phyloP scores from a whole-genome alignment of 1,284 basidiomycete genomes.

The Termitomyces sp. region DNA sequence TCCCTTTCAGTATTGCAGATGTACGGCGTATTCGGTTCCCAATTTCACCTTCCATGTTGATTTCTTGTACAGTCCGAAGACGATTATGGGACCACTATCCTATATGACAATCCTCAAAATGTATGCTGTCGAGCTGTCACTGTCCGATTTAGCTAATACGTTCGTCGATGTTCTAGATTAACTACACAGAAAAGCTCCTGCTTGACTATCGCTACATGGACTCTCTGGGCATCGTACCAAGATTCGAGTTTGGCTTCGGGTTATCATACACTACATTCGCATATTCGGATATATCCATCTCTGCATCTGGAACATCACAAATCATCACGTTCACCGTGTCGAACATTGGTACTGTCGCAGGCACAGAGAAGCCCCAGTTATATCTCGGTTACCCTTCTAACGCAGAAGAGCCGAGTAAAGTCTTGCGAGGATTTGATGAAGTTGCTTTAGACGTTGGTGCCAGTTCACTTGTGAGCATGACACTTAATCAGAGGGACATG shows the following conservation, averaged over 20 bases:
- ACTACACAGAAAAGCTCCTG: constrained; percentile 37
- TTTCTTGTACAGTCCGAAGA: constrained; percentile 26
- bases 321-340: constrained; percentile 42
- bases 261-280: constrained; percentile 75
- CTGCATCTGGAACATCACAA: constrained; percentile 27
- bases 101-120: constrained; percentile 34
- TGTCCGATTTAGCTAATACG: not conserved
- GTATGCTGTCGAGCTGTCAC: constrained; percentile 7
- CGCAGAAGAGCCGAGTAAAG: constrained; percentile 43
- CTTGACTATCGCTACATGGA: constrained; percentile 79
- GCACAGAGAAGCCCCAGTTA: constrained; percentile 51
- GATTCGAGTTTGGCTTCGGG: constrained; percentile 76
- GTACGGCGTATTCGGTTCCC: constrained; percentile 21
- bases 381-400: constrained; percentile 46
- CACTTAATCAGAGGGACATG: constrained; percentile 30
- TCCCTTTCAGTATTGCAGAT: constrained; percentile 60
- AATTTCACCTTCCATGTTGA: not conserved
- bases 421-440: constrained; percentile 51
- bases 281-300: constrained; percentile 47
- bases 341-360: constrained; percentile 48
- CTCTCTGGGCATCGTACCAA: constrained; percentile 42
- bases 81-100: constrained; percentile 37
- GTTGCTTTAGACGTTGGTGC: constrained; percentile 28
- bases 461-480: constrained; percentile 27
- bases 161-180: constrained; percentile 24